These are phyloP conservation scores for Lachnellula hyalina DNA, from an alignment of 2,329 filamentous ascomycete genomes.

Conservation along the genomic window DNA sequence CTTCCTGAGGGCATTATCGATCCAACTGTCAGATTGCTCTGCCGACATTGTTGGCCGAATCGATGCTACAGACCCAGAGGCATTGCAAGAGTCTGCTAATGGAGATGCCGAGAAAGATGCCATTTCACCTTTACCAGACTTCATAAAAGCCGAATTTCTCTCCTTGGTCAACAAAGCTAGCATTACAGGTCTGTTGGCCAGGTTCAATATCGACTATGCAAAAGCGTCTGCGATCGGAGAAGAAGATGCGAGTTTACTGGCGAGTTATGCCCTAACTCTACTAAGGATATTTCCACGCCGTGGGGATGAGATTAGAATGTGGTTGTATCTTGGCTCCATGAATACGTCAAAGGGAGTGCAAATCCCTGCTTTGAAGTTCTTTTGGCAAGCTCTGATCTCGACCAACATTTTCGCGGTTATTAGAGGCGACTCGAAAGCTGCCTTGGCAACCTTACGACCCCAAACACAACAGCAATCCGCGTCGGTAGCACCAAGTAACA, in stretches of 20 bases:
- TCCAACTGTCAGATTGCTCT: slow-evolving; percentile 48
- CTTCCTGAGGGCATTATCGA: slow-evolving; percentile 48
- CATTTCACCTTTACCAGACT: slow-evolving; percentile 39
- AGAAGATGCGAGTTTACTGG: slow-evolving; percentile 64
- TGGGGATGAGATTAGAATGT: slow-evolving; percentile 90
- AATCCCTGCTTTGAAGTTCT: slow-evolving; percentile 70
- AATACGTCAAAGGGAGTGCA: slow-evolving; percentile 28
- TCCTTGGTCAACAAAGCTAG: slow-evolving; percentile 71
- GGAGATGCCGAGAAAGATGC: slow-evolving; percentile 18
- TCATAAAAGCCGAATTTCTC: slow-evolving; percentile 60
- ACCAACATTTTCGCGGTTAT: slow-evolving; percentile 55
- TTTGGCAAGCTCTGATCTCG: slow-evolving; percentile 66
- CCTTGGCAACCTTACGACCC: slow-evolving; percentile 43
- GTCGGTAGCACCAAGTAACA: slow-evolving; percentile 9
- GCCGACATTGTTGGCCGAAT: slow-evolving; percentile 46
- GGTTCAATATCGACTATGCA: slow-evolving; percentile 28
- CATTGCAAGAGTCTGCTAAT: slow-evolving; percentile 21
- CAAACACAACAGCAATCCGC: slow-evolving; percentile 16
- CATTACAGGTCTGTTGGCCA: slow-evolving; percentile 47
- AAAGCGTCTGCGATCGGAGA: slow-evolving; percentile 23
- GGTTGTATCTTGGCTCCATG: slow-evolving; percentile 67
- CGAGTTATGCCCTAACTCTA: slow-evolving; percentile 81
- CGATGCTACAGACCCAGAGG: slow-evolving; percentile 40
- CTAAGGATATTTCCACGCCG: slow-evolving; percentile 77
- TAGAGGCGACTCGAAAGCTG: slow-evolving; percentile 49